Evolutionary conservation across 306 rosid species (phyloP), one percentile per base, ranked within the genome.

Genomic region (Trifolium pratense): DNA sequence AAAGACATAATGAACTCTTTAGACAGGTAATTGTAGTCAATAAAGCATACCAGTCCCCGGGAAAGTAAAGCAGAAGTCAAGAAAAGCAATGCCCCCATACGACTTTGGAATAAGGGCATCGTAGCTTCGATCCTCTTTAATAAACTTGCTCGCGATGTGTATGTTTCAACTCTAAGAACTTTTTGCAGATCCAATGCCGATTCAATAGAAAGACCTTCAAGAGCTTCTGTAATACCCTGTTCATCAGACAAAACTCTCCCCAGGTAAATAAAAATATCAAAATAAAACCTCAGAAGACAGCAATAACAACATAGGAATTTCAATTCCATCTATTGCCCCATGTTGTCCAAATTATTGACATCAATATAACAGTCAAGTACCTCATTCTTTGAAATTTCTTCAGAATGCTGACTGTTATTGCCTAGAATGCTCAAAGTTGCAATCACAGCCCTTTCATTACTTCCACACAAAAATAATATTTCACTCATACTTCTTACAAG

Each of bases 1-100:
- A 29, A 29, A 29, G 32, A 29, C 32, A 29, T 29, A 4, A 29
- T 29, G 32, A 29, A 29, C 32, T 29, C 5, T 29, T 29, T 29
- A 29, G 32, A 29, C 32, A 29, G 32, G 32, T 29, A 29, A 29
- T 29, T 29, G 6, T 29, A 52, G 23, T 36, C 63, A 29, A 29
- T 71, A 45, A 79, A 77, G 71, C 83, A 73, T 90, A 94, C 99
- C 95, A 94, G 87, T 76, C 93, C 97, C 61, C 97, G 84, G 57
- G 99, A 94, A 75, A 91, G 97, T 81, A 94, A 87, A 82, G 96
- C 96, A 73, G 97, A 94, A 65, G 90, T 83, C 59, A 94, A 86
- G 81, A 91, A 94, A 63, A 94, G 97, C 86, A 94, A 78, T 78
- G 99, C 99, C 49, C 99, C 99, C 92, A 94, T 84, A 40, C 97